Base-by-base conservation (phyloP, 228 moss, liverwort and hornwort genomes). In the Sphagnum fallax region DNA sequence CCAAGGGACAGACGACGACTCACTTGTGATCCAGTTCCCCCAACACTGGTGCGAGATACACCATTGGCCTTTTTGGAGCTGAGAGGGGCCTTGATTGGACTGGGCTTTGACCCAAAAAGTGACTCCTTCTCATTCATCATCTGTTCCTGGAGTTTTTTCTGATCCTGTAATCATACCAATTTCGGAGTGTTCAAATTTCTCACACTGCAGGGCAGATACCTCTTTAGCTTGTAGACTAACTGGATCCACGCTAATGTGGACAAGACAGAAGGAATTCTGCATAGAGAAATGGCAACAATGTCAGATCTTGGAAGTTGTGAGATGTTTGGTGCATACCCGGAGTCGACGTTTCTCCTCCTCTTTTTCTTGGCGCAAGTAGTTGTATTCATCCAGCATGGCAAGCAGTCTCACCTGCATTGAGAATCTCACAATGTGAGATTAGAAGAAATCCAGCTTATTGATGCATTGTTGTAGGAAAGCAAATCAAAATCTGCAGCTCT, bases 381-480 rank as follows among this genome's bases (percentile, higher is more conserved):
- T 93, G 64, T 97, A 97, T 70, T 97, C 96, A 53, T 93, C 93
- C 50, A 93, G 53, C 96, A 97, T 97, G 4, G 93, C 91, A 6
- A 97, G 80, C 15, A 97, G 63, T 13, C 91, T 91, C 10, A 97
- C 96, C 96, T 97, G 77, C 52, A 65, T 67, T 73, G 6, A 49
- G 49, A 52, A 48, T 51, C 15, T 18, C 49, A 16, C 67, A 63
- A 14, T 16, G 55, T 74, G 8, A 78, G 70, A 51, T 53, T 15
- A 65, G 32, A 32, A 32, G 32, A 32, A 32, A 32, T 32, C 32
- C 32, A 32, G 32, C 32, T 32, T 32, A 32, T 32, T 32, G 32
- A 32, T 32, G 32, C 32, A 32, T 32, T 32, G 32, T 32, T 32
- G 32, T 32, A 32, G 32, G 32, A 32, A 32, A 32, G 32, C 32